Percentiles rank a stretch among this genome's conserved stretches.
Conservation (phyloP, 169 alveolate genomes). For the Eimeria maxima region DNA sequence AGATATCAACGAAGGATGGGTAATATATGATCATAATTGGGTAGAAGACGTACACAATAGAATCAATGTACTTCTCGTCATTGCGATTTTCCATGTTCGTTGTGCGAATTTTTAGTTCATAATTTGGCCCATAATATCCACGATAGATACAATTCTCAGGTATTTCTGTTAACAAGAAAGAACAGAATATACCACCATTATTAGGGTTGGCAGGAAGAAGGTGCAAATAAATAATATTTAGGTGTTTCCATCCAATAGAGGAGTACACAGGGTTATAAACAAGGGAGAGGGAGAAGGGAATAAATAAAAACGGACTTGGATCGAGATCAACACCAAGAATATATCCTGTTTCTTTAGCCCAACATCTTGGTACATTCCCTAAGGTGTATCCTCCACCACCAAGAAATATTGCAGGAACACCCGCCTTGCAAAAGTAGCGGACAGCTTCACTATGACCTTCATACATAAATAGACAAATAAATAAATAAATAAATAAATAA, state of each 20-base stretch:
- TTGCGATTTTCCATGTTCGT: conserved; percentile 95
- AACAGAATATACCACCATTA: not conserved
- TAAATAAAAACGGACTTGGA: conserved; percentile 35
- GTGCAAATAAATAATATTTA: not conserved
- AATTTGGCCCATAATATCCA: conserved; percentile 95
- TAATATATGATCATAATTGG: not conserved
- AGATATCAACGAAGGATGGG: not conserved
- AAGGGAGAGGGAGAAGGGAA: no score
- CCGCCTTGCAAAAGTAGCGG: conserved; percentile 92
- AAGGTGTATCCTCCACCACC: conserved; percentile 99
- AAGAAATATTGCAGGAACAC: conserved; percentile 94
- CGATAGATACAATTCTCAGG: conserved; percentile 94
- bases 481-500: no score
- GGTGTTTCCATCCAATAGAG: not conserved
- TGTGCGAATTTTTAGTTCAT: conserved; percentile 91
- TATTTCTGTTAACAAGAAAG: conserved; percentile 28
- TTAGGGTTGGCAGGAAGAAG: not conserved
- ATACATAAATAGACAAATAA: not conserved
- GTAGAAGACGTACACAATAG: conserved; percentile 67
- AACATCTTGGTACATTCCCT: conserved; percentile 99
- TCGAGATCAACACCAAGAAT: conserved; percentile 54
- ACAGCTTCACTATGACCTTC: conserved; percentile 98
- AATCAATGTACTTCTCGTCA: conserved; percentile 96
- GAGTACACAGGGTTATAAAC: no score
- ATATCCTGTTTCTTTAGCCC: conserved; percentile 98